phyloP scores from a whole-genome alignment of 1,284 basidiomycete species.

The Papiliotrema nemorosa region DNA sequence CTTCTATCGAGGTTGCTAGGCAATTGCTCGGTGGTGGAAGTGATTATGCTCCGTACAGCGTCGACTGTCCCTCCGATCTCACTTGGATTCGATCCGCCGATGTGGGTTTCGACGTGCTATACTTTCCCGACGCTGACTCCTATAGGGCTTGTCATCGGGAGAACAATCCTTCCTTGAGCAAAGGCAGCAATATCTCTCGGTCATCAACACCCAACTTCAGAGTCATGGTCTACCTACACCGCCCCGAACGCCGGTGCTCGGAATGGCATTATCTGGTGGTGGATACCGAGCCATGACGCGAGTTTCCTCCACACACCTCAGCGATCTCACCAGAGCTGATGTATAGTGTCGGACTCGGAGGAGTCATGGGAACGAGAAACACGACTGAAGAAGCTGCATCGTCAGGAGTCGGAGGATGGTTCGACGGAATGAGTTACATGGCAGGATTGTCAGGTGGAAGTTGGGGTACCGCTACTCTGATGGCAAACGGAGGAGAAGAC shows the following conservation, averaged over 20 bases:
- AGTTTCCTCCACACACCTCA: background rate
- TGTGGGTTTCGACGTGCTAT: slow-evolving; percentile 20
- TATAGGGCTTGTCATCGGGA: slow-evolving; percentile 27
- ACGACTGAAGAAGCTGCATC: slow-evolving; percentile 23
- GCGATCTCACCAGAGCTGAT: background rate
- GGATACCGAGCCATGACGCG: slow-evolving; percentile 52
- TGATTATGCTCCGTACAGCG: slow-evolving; percentile 41
- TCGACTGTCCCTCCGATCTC: slow-evolving; percentile 36
- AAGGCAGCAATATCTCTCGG: slow-evolving; percentile 22
- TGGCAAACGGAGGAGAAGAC: slow-evolving; percentile 39
- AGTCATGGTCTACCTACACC: slow-evolving; percentile 29
- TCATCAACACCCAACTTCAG: slow-evolving; percentile 29
- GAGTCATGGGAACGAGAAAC: slow-evolving; percentile 23
- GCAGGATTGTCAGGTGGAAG: slow-evolving; percentile 46
- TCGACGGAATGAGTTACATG: slow-evolving; percentile 45
- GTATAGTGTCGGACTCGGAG: slow-evolving; percentile 18
- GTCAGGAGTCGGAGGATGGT: slow-evolving; percentile 42
- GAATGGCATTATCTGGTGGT: slow-evolving; percentile 51
- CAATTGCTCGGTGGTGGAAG: slow-evolving; percentile 15
- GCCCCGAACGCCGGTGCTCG: slow-evolving; percentile 45
- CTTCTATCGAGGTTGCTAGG: background rate
- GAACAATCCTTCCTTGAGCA: slow-evolving; percentile 35
- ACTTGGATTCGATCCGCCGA: slow-evolving; percentile 43
- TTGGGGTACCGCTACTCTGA: slow-evolving; percentile 45
- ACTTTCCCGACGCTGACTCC: background rate